Conservation (phyloP, 176 grass and related monocot species). For the Raddia guianensis region DNA sequence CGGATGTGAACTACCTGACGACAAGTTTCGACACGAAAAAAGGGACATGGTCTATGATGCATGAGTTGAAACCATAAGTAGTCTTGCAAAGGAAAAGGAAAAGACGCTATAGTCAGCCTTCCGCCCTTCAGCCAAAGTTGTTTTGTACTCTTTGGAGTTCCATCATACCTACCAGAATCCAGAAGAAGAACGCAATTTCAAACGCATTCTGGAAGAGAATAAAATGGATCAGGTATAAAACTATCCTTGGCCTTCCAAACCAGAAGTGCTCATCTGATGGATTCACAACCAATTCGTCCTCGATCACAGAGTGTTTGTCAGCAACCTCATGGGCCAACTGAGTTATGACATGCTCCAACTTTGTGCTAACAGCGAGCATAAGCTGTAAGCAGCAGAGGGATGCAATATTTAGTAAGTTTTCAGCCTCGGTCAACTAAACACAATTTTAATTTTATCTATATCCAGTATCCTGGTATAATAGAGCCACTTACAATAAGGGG, state of each 20-base stretch:
- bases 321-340: constrained; percentile 82
- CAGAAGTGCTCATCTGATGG: constrained; percentile 94
- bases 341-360: constrained; percentile 87
- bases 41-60: constrained; percentile 77
- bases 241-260: constrained; percentile 58
- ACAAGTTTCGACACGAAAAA: constrained; percentile 79
- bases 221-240: constrained; percentile 87
- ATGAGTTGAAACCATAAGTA: constrained; percentile 83
- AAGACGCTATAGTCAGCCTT: background rate
- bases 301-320: constrained; percentile 77
- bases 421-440: too few relatives aligned
- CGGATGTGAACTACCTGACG: constrained; percentile 51
- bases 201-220: too few relatives aligned
- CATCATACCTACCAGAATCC: too few relatives aligned
- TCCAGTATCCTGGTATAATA: too few relatives aligned
- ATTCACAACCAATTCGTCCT: constrained; percentile 76
- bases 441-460: too few relatives aligned
- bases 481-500: too few relatives aligned
- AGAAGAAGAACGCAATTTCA: too few relatives aligned
- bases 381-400: constrained; percentile 50
- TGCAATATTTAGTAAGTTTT: too few relatives aligned
- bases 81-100: constrained; percentile 49
- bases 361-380: constrained; percentile 76
- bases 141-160: background rate
- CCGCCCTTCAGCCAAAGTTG: background rate